These are phyloP conservation scores for Colletotrichum plurivorum DNA, from an alignment of 2,329 filamentous ascomycete species.

Conservation along the genomic window DNA sequence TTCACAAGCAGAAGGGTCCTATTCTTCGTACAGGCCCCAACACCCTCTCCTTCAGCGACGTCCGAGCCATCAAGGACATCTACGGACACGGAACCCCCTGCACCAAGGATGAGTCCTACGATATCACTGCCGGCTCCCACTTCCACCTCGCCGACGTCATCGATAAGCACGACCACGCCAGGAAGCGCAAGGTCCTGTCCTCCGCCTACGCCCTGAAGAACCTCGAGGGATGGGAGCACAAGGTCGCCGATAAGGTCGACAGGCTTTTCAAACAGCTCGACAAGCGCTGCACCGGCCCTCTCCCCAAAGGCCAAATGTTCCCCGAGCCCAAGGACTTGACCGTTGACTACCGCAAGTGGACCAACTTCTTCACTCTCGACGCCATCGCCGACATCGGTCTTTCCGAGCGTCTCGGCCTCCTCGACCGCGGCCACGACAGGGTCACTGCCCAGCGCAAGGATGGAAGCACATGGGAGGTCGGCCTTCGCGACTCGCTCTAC, in stretches of 20 bases:
- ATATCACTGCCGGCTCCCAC: constrained; percentile 61
- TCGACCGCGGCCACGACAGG: constrained; percentile 63
- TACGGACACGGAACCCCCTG: constrained; percentile 66
- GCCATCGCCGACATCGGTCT: constrained; percentile 71
- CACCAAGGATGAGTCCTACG: constrained; percentile 64
- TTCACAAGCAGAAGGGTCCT: constrained; percentile 59
- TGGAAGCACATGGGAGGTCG: constrained; percentile 60
- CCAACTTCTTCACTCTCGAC: constrained; percentile 70
- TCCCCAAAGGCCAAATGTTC: constrained; percentile 45
- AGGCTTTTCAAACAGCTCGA: constrained; percentile 61
- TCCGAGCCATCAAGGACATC: constrained; percentile 63
- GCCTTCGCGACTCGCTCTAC: constrained; percentile 66
- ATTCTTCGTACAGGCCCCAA: constrained; percentile 62
- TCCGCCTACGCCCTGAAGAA: constrained; percentile 67
- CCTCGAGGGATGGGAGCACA: constrained; percentile 68
- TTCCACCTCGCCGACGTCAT: constrained; percentile 66
- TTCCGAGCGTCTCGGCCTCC: constrained; percentile 63
- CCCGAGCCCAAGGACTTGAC: constrained; percentile 56
- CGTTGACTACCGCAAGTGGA: constrained; percentile 65
- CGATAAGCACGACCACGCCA: constrained; percentile 65
- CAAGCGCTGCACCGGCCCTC: constrained; percentile 54
- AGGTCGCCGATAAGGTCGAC: constrained; percentile 65
- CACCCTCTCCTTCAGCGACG: constrained; percentile 56
- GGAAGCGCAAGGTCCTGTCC: constrained; percentile 65
- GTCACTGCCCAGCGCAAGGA: constrained; percentile 59